These are phyloP conservation scores for Mesembryanthemum crystallinum DNA, from an alignment of 148 eudicot genomes.

Conservation along the genomic window DNA sequence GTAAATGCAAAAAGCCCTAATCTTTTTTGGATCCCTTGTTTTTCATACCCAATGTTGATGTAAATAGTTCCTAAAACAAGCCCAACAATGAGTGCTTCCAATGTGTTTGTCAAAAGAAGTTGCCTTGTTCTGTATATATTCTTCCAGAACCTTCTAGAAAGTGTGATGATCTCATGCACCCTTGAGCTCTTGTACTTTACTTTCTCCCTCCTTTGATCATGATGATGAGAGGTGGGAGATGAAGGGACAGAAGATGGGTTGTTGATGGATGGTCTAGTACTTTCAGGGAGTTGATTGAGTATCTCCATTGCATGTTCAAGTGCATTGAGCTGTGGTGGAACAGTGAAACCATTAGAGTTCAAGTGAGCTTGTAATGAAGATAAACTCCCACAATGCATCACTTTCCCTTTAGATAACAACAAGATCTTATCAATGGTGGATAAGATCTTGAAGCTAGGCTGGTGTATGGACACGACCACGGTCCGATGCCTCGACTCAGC, in stretches of 20 bases:
- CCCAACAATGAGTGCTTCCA: slow-evolving; percentile 79
- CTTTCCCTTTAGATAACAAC: slow-evolving; percentile 62
- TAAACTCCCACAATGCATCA: slow-evolving; percentile 81
- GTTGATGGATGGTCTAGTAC: slow-evolving; percentile 17
- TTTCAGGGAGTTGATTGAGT: slow-evolving; percentile 43
- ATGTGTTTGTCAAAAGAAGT: slow-evolving; percentile 64
- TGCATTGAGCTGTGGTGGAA: slow-evolving; percentile 86
- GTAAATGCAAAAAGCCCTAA: slow-evolving; percentile 91
- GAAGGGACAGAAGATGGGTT: slow-evolving; percentile 2
- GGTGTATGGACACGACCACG: slow-evolving; percentile 73
- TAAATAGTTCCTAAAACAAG: slow-evolving; percentile 86
- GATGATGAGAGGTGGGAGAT: slow-evolving; percentile 6
- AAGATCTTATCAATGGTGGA: slow-evolving; percentile 65
- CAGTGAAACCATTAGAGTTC: slow-evolving; percentile 48
- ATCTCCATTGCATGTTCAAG: slow-evolving; percentile 92
- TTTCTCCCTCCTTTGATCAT: slow-evolving; percentile 12
- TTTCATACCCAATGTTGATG: slow-evolving; percentile 70
- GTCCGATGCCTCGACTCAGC: slow-evolving; percentile 52
- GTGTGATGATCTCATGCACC: slow-evolving; percentile 57
- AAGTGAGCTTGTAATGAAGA: slow-evolving; percentile 55
- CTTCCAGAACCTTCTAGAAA: slow-evolving; percentile 66
- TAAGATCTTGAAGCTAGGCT: slow-evolving; percentile 84
- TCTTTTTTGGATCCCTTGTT: slow-evolving; percentile 72
- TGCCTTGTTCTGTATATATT: slow-evolving; percentile 85
- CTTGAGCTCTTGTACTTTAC: slow-evolving; percentile 73